Evolutionary conservation across 805 yeast genomes (phyloP), one percentile per base, ranked within the genome.

Genomic region (Lipomyces sp.): DNA sequence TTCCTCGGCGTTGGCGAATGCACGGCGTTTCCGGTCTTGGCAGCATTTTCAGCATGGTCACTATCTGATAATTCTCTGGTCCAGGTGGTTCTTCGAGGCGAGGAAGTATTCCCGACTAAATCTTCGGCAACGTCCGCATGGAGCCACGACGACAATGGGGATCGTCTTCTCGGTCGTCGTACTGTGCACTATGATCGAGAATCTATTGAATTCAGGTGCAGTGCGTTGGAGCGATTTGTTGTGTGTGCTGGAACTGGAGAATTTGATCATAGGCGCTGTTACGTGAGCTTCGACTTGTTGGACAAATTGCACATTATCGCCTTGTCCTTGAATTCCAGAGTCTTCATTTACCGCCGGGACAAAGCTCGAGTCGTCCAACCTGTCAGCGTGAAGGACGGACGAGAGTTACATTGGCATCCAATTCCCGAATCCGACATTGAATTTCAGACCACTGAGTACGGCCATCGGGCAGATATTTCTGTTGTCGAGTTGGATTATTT

Each of bases 171-270:
- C 32, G 4, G n/a, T 24, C 6, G 34, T 51, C 54, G 54, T 5
- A 29, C 7, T 3, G 33, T 29, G 4, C 32, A 24, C 30, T 62
- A 57, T 42, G 65, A 65, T 37, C 53, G 62, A 5, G 71, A 67
- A 39, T 13, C 53, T 1, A 18, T 67, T 4, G 71, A 68, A 50
- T 51, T 68, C 32, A 51, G 70, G 18, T 29, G 51, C 13, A 64
- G 65, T 10, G 3, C 37, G n/a, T 39, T 35, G 13, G 64, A 39
- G 29, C 50, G 61, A 24, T 32, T 60, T 15, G 33, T 57, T 24
- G 56, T 64, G 37, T 18, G 13, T 32, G 71, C 71, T 5, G 71
- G 71, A 11, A 54, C 65, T 6, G 70, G 71, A 15, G 71, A 68
- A 53, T 62, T 68, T 54, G 64, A 45, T 13, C 45, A 56, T 45